A percentile compares a stretch with the other conserved stretches of the same genome.
phyloP scores from a whole-genome alignment of 345 rosid genomes.

The Salix caprea region DNA sequence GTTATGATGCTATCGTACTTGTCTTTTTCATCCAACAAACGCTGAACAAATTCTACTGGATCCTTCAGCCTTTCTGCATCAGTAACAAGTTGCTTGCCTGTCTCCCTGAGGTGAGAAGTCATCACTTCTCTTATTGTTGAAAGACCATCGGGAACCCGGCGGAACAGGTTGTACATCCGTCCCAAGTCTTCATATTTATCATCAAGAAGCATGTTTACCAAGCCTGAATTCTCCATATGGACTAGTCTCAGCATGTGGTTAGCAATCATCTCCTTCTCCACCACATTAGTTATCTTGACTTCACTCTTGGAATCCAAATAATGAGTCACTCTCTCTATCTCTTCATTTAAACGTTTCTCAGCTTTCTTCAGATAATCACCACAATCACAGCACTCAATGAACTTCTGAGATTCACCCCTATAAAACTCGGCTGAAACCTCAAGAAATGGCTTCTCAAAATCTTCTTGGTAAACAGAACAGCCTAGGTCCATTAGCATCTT shows the following conservation, averaged over 20 bases:
- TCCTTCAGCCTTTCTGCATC: slow-evolving; percentile 92
- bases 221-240: slow-evolving; percentile 97
- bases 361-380: slow-evolving; percentile 92
- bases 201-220: slow-evolving; percentile 89
- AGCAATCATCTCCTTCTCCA: slow-evolving; percentile 97
- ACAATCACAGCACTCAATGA: slow-evolving; percentile 88
- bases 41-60: slow-evolving; percentile 94
- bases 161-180: slow-evolving; percentile 87
- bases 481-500: slow-evolving; percentile 98
- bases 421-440: slow-evolving; percentile 93
- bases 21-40: slow-evolving; percentile 83
- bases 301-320: slow-evolving; percentile 91
- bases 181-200: slow-evolving; percentile 86
- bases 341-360: slow-evolving; percentile 88
- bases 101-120: slow-evolving; percentile 90
- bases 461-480: slow-evolving; percentile 85
- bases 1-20: slow-evolving; percentile 74
- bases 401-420: slow-evolving; percentile 81
- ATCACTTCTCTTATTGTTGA: slow-evolving; percentile 68
- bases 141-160: slow-evolving; percentile 81
- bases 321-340: slow-evolving; percentile 88
- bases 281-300: slow-evolving; percentile 83
- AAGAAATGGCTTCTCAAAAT: slow-evolving; percentile 89
- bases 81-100: slow-evolving; percentile 84
- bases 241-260: slow-evolving; percentile 95